These are phyloP conservation scores for Phyllostachys edulis DNA, from an alignment of 176 grass and related monocot species.

Conservation along the genomic window DNA sequence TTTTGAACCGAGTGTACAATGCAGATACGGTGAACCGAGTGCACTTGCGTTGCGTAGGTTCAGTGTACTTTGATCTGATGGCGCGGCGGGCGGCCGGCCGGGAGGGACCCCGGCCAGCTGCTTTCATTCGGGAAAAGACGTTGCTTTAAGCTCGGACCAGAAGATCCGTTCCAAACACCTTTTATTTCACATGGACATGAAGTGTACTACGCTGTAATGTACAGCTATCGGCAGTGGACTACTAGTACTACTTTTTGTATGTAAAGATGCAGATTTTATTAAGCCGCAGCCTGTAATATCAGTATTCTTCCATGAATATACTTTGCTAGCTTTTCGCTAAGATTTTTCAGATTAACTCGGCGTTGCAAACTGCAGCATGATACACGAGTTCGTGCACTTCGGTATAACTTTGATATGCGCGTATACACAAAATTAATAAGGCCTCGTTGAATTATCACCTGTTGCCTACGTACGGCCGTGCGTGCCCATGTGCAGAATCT, in stretches of 20 bases:
- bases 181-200: conserved; percentile 35
- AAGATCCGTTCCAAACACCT: neutral
- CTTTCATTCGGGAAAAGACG: conserved; percentile 5
- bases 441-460: neutral
- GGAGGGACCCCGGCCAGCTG: neutral
- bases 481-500: conserved; percentile 5
- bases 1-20: neutral
- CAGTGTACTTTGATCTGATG: neutral
- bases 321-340: neutral
- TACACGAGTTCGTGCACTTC: neutral
- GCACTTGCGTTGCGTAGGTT: neutral
- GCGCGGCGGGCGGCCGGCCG: neutral
- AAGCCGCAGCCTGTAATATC: neutral
- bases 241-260: neutral
- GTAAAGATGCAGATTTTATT: neutral
- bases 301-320: neutral
- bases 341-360: neutral
- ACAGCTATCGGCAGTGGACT: neutral
- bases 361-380: neutral
- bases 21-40: neutral
- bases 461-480: neutral
- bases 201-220: neutral
- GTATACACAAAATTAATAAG: neutral
- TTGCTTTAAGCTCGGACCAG: conserved; percentile 13
- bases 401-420: neutral